Evolutionary conservation across 768 basidiomycete genomes (phyloP).

Genomic region (Amanita exitialis): DNA sequence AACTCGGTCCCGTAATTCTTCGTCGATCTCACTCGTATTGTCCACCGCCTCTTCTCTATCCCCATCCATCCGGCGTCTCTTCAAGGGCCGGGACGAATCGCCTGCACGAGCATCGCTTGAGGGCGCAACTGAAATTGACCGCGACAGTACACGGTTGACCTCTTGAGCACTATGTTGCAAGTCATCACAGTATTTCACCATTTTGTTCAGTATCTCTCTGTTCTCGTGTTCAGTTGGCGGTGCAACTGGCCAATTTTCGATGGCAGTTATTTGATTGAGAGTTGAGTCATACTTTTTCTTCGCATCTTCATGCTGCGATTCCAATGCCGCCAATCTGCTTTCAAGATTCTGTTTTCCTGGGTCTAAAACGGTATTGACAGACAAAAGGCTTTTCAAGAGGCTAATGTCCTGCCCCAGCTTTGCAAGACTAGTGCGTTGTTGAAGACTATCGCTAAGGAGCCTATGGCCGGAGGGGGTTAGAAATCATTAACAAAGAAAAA

Average conservation of each 20-base stretch:
- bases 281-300: conserved; percentile 11
- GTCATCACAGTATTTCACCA: conserved; percentile 13
- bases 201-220: conserved; percentile 11
- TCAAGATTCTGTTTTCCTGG: conserved; percentile 9
- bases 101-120: conserved; percentile 8
- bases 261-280: conserved; percentile 12
- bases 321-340: conserved; percentile 12
- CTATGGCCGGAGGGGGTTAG: neutral
- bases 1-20: conserved; percentile 10
- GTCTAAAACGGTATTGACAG: conserved; percentile 8
- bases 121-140: neutral
- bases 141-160: conserved; percentile 13
- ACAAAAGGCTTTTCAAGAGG: conserved; percentile 9
- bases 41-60: conserved; percentile 1
- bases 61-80: conserved; percentile 19
- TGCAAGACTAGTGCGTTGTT: conserved; percentile 6
- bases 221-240: conserved; percentile 13
- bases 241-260: conserved; percentile 20
- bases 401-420: conserved; percentile 13
- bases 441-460: conserved; percentile 9
- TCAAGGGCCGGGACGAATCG: conserved; percentile 15
- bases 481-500: neutral
- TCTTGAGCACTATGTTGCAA: conserved; percentile 14
- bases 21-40: conserved; percentile 9
- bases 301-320: conserved; percentile 12